Evolutionary conservation across 129 eudicot species (phyloP), one percentile per base, ranked within the genome.

Genomic region (Solidago caesia): DNA sequence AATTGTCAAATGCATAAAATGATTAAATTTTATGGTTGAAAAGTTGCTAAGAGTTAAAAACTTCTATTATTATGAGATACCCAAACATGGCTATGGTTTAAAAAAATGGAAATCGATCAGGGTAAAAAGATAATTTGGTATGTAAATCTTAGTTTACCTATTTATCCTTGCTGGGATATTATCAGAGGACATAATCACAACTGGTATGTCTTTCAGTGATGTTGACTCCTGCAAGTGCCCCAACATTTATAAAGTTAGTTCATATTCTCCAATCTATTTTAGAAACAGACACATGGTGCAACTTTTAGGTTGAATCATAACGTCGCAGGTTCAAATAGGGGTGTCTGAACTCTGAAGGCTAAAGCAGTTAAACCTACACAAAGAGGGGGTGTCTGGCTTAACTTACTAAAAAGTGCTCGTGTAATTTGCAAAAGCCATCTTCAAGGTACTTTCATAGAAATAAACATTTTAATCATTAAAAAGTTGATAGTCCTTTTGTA

Each of bases 171-270:
- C 67, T 15, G 96, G 97, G 33, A 83, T 82, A 71, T 91, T 91
- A 75, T 91, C 97, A 13, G 96, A 89, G 15, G 97, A 91, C 96
- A 91, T 86, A 74, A 91, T 89, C 73, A 91, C 92, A 33, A 91
- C 97, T 52, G 97, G 97, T 67, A 91, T 91, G 82, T 89, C 97
- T 74, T 80, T 91, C 27, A 91, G 70, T n/a, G 55, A 72, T 68
- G 82, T 81, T 21, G 97, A 89, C 79, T 81, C 92, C 96, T 91
- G 86, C 72, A 79, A 70, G 14, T 9, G 64, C 15, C 49, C 25
- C 53, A 27, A 65, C 62, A 55, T 44, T 27, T 15, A 26, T 33
- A 29, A 45, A 8, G 52, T 77, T 61, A 70, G 60, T 16, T 51
- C 68, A 44, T 66, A 61, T 73, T 6, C 21, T 59, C 25, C 44